phyloP scores from a whole-genome alignment of 2,329 filamentous ascomycete genomes.

The Exophiala dermatitidis region DNA sequence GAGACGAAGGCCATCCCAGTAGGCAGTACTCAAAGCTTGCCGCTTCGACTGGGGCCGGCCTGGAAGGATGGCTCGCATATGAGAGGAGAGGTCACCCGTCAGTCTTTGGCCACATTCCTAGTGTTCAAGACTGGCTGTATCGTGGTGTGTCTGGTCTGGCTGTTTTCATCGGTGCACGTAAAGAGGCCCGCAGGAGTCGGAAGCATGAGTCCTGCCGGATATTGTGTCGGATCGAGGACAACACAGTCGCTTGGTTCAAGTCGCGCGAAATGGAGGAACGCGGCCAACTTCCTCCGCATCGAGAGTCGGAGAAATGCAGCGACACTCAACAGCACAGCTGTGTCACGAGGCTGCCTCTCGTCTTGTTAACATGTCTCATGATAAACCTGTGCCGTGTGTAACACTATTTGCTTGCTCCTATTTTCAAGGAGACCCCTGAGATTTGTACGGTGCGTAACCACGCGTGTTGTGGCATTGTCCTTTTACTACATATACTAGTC shows the following conservation, averaged over 20 bases:
- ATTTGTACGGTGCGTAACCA: too few species aligned
- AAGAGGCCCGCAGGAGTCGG: background rate
- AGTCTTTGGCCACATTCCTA: constrained; percentile 5
- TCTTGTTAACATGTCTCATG: background rate
- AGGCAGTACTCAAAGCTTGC: constrained; percentile 66
- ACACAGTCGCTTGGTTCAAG: too few species aligned
- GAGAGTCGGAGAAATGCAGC: background rate
- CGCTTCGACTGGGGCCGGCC: constrained; percentile 70
- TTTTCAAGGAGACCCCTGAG: too few species aligned
- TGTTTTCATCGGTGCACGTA: background rate
- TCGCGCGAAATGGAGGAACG: too few species aligned
- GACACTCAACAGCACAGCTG: background rate
- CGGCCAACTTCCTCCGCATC: background rate
- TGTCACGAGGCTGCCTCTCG: background rate
- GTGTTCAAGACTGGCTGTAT: background rate
- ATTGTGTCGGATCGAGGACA: too few species aligned
- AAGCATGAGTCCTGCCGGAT: too few species aligned
- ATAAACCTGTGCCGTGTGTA: too few species aligned
- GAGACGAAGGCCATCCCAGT: constrained; percentile 65
- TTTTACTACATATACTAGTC: too few species aligned
- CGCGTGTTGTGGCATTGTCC: too few species aligned
- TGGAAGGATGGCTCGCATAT: constrained; percentile 72
- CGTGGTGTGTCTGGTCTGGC: too few species aligned
- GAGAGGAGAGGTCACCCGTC: constrained; percentile 33
- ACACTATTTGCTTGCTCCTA: too few species aligned